phyloP scores from a whole-genome alignment of 2,329 filamentous ascomycete species.

The Coleophoma cylindrospora region DNA sequence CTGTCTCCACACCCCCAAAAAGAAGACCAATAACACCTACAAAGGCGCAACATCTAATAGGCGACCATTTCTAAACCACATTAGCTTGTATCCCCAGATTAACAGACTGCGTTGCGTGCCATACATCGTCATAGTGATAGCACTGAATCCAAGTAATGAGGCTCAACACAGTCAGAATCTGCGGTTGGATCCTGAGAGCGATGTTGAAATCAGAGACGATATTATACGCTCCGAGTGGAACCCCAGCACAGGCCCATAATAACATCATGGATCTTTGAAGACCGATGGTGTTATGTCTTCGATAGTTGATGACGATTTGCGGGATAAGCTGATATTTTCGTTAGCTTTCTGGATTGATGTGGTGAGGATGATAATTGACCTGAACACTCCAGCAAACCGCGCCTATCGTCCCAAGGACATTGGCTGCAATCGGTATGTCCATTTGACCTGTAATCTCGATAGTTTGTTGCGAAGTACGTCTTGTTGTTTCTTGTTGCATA shows the following conservation, averaged over 20 bases:
- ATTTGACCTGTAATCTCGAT: constrained; percentile 27
- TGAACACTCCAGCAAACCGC: constrained; percentile 65
- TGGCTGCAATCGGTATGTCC: constrained; percentile 50
- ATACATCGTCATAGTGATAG: constrained; percentile 37
- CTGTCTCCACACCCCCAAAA: constrained; percentile 55
- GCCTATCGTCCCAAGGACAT: constrained; percentile 53
- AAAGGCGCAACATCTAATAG: constrained; percentile 41
- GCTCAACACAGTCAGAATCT: constrained; percentile 27
- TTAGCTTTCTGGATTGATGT: not conserved
- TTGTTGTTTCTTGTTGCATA: no score
- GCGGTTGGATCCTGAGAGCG: constrained; percentile 26
- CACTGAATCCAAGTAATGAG: constrained; percentile 29
- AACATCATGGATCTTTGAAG: constrained; percentile 69
- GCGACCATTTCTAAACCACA: constrained; percentile 42
- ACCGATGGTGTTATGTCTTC: constrained; percentile 59
- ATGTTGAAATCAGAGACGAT: constrained; percentile 25
- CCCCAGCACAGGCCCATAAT: constrained; percentile 62
- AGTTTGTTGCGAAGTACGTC: no score
- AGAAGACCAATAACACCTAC: constrained; percentile 45
- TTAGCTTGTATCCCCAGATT: not conserved
- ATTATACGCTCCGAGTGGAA: constrained; percentile 51
- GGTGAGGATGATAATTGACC: constrained; percentile 28
- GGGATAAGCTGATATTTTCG: constrained; percentile 52
- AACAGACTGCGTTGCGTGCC: constrained; percentile 11
- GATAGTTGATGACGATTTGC: constrained; percentile 65